Evolutionary conservation across 768 basidiomycete genomes (phyloP).

Genomic region (Lactifluus piperatus): DNA sequence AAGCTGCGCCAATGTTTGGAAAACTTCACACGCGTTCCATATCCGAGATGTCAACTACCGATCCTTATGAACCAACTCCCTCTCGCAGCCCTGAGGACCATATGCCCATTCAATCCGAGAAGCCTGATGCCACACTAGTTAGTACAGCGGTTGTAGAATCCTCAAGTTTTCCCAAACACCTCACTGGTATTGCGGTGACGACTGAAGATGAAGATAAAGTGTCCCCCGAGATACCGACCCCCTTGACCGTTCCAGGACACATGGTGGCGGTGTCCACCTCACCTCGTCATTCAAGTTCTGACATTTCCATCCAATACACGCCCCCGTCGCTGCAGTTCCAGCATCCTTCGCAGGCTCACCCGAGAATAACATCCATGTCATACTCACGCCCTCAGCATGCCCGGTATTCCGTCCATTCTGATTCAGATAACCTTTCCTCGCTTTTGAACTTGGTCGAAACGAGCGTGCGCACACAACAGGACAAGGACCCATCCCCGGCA

Average conservation of each 20-base stretch:
- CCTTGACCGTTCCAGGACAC: conserved; percentile 18
- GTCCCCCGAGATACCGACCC: not conserved
- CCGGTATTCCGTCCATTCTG: conserved; percentile 33
- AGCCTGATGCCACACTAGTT: not conserved
- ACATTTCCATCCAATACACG: conserved; percentile 49
- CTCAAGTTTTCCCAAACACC: not conserved
- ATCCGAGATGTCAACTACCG: conserved; percentile 46
- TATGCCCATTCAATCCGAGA: conserved; percentile 3
- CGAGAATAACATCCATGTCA: conserved; percentile 18
- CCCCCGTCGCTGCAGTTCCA: conserved; percentile 32
- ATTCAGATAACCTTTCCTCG: conserved; percentile 32
- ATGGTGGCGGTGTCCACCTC: conserved; percentile 19
- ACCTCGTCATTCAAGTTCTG: conserved; percentile 41
- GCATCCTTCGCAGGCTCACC: conserved; percentile 25
- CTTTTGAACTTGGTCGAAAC: conserved; percentile 32
- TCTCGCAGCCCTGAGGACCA: conserved; percentile 26
- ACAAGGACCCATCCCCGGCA: not conserved
- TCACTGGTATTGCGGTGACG: not conserved
- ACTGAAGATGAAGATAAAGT: not conserved
- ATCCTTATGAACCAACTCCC: conserved; percentile 42
- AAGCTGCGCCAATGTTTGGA: conserved; percentile 66
- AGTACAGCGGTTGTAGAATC: not conserved
- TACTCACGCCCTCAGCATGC: conserved; percentile 17
- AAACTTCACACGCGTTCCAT: conserved; percentile 53
- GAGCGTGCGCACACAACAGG: conserved; percentile 26